Base-by-base conservation (phyloP, 148 eudicot species). In the Silene uniflora region DNA sequence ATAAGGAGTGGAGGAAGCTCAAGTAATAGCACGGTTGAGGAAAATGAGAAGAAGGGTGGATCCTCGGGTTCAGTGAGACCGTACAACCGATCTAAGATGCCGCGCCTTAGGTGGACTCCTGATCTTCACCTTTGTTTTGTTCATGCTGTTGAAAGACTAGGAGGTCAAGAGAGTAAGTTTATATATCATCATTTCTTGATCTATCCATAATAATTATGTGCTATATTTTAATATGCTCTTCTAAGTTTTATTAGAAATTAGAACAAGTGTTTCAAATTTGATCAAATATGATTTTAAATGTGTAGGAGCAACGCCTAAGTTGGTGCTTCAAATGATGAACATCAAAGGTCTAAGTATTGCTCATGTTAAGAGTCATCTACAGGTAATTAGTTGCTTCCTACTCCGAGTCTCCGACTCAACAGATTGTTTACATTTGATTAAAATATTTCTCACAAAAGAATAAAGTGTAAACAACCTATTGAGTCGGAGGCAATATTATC, bases 351-450 rank as follows among this genome's bases (percentile, higher is more conserved):
- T 93, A 23, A 93, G 96, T 75, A 93, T 93, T 73, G 91, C 96
- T 83, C 98, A 93, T 87, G 91, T 93, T 79, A 93, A 93, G 85
- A 93, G 98, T 84, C 98, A 93, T 84, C 89, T 93, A 82, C 98
- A 93, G 92, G 98, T 93, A 82, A 68, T 17, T 64, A n/a, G n/a
- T n/a, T n/a, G n/a, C n/a, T n/a, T n/a, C n/a, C n/a, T n/a, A n/a
- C n/a, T n/a, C n/a, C n/a, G n/a, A n/a, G n/a, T n/a, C n/a, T n/a
- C n/a, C n/a, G n/a, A n/a, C n/a, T n/a, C n/a, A n/a, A n/a, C n/a
- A n/a, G n/a, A n/a, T n/a, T n/a, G n/a, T n/a, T n/a, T n/a, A n/a
- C n/a, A n/a, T n/a, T n/a, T n/a, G n/a, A n/a, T n/a, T n/a, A n/a
- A n/a, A n/a, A n/a, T n/a, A n/a, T n/a, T n/a, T n/a, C n/a, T n/a